Percentiles rank a stretch among this genome's conserved stretches.
phyloP scores from a whole-genome alignment of 305 asterid genomes.

The Rubia peregrina region DNA sequence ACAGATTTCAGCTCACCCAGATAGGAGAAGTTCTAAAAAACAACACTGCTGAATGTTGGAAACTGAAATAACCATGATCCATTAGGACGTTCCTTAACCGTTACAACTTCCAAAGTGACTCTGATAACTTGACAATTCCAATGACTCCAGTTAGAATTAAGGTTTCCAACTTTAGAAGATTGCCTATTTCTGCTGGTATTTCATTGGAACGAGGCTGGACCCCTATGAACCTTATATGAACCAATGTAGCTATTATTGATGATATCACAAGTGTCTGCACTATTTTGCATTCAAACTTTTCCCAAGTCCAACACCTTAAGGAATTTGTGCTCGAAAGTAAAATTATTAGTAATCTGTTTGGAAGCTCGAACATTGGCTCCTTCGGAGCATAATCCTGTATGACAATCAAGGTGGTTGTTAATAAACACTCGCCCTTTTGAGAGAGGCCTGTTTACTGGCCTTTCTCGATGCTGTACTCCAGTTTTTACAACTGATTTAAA shows the following conservation, averaged over 20 bases:
- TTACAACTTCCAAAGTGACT: conserved; percentile 15
- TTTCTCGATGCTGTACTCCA: too few species aligned
- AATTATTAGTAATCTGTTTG: background rate
- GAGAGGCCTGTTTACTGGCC: too few species aligned
- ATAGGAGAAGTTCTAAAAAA: background rate
- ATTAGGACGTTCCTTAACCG: conserved; percentile 18
- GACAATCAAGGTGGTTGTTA: background rate
- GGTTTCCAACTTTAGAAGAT: background rate
- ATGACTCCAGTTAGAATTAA: conserved; percentile 1
- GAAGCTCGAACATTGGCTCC: background rate
- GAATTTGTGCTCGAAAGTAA: background rate
- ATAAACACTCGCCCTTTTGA: background rate
- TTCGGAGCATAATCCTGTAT: background rate
- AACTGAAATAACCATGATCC: background rate
- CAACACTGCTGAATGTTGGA: background rate
- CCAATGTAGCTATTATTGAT: background rate
- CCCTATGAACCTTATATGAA: conserved; percentile 9
- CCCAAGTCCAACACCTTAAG: conserved; percentile 14
- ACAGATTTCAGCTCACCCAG: background rate
- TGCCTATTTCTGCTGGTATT: conserved; percentile 16
- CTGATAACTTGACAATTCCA: background rate
- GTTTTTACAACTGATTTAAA: too few species aligned
- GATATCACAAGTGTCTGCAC: conserved; percentile 4
- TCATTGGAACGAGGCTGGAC: background rate
- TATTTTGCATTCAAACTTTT: background rate